Base-by-base conservation (phyloP, 2,329 filamentous ascomycete genomes). In the Cladosporium sp. region DNA sequence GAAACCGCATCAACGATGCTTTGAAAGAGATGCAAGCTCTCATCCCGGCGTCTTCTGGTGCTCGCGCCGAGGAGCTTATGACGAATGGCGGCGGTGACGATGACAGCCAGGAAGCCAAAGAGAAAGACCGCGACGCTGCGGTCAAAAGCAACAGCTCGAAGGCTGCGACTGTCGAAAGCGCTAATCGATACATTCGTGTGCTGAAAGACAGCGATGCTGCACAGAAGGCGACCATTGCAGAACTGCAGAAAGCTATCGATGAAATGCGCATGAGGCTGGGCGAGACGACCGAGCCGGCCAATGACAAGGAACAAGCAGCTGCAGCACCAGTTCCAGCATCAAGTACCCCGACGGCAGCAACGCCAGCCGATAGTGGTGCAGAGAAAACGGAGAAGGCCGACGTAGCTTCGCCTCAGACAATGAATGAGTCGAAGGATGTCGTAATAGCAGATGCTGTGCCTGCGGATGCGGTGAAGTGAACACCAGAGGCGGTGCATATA, bases 111-210 rank as follows among this genome's bases (percentile, higher is more conserved):
- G 74, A 70, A 25, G 70, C 62, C 28, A 74, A 72, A 51, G 81
- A 80, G 63, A 75, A 75, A 59, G 74, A 58, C 28, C 45, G 37
- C 17, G 76, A 61, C 67, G 73, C 59, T 20, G 64, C 63, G 3
- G 78, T 75, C 11, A 82, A 85, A 55, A 85, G 88, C 34, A 71
- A 69, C 51, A 92, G 88, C 68, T 97, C 92, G 75, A 99, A 97
- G 73, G 94, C 94, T 1, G 96, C 90, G 66, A 97, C 95, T 0
- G 94, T 99, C n/a, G 94, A 99, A 75, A 87, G 90, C 75, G 94
- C 94, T 1, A 97, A 97, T 67, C 88, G 92, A 59, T 97, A 97
- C 71, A 97, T 99, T 76, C 93, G 90, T 74, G 83, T 99, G 61
- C 87, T 95, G 74, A 78, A 84, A 66, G 89, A 95, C 70, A 63